Percentiles rank a stretch among this genome's conserved stretches.
Conservation (phyloP, 2,329 filamentous ascomycete genomes). For the Neonectria coccinea region DNA sequence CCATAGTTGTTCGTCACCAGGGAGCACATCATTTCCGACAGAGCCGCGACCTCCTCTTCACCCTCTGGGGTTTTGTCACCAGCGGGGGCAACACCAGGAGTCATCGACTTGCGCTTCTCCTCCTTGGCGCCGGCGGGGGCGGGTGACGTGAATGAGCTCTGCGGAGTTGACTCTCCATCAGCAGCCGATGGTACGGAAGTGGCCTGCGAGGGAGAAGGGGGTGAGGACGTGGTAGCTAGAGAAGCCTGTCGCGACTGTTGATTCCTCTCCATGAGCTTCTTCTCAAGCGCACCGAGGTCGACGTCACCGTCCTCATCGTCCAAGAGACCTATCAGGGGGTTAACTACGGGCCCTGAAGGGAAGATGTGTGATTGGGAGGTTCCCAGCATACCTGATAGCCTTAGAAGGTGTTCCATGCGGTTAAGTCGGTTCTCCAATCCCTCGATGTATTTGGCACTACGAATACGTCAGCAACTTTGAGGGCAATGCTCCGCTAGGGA, state of each 20-base stretch:
- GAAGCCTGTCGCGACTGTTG: constrained; percentile 64
- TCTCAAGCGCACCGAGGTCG: constrained; percentile 89
- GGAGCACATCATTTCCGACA: constrained; percentile 99
- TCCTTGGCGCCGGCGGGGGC: constrained; percentile 55
- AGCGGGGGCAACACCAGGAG: constrained; percentile 37
- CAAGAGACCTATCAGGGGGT: constrained; percentile 70
- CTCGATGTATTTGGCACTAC: constrained; percentile 95
- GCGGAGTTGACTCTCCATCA: constrained; percentile 62
- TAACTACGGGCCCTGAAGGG: constrained; percentile 16
- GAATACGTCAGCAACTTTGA: constrained; percentile 35
- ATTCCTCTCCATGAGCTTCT: constrained; percentile 71
- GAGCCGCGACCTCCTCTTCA: constrained; percentile 78
- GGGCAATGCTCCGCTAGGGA: background rate
- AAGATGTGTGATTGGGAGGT: background rate
- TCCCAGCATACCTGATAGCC: constrained; percentile 74
- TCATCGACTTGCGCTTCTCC: constrained; percentile 46
- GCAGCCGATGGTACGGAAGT: constrained; percentile 52
- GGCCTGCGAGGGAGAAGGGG: constrained; percentile 64
- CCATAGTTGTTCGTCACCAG: constrained; percentile 94
- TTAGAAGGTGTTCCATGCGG: constrained; percentile 94
- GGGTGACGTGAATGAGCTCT: constrained; percentile 67
- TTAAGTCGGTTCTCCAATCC: constrained; percentile 92
- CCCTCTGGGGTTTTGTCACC: constrained; percentile 44
- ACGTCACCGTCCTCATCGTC: constrained; percentile 88
- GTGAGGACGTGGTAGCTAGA: constrained; percentile 59